Conservation (phyloP, 805 yeast species). For the Ogataea corticis region DNA sequence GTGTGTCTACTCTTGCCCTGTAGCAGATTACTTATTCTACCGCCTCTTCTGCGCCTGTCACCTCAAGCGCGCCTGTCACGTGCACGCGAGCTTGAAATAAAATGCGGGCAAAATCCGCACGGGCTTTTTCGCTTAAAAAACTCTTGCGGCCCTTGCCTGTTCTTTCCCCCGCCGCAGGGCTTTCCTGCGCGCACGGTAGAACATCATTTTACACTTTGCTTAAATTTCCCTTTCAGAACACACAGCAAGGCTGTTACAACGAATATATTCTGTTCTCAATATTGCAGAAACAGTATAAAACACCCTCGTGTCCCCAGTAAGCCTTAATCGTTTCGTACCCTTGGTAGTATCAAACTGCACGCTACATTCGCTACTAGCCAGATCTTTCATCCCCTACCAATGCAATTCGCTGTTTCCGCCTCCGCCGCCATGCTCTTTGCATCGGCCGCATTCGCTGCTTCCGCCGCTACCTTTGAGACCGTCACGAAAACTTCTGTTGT, state of each 20-base stretch:
- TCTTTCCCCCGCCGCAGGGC: slow-evolving; percentile 5
- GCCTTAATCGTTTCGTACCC: neutral
- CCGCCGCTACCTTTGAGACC: slow-evolving; percentile 25
- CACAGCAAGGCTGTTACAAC: neutral
- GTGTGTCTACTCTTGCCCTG: no score
- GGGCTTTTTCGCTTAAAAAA: neutral
- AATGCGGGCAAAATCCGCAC: no score
- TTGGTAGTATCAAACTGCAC: neutral
- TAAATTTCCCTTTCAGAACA: slow-evolving; percentile 2
- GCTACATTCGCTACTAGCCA: neutral
- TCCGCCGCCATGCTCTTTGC: slow-evolving; percentile 38
- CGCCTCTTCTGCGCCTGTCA: no score
- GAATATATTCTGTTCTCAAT: slow-evolving; percentile 4
- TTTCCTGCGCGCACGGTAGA: neutral
- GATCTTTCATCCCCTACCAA: slow-evolving; percentile 24
- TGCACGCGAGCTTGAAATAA: neutral
- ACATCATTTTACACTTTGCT: neutral
- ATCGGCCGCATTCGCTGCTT: slow-evolving; percentile 36
- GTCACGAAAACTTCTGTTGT: slow-evolving; percentile 36
- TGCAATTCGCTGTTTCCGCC: slow-evolving; percentile 38
- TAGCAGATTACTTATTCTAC: no score
- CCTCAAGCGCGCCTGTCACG: no score
- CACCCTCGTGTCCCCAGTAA: neutral
- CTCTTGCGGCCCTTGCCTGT: neutral
- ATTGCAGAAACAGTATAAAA: slow-evolving; percentile 4